A percentile compares a stretch with the other conserved stretches of the same genome.
Conservation (phyloP, 2,329 filamentous ascomycete genomes). For the Fusarium guadeloupense region DNA sequence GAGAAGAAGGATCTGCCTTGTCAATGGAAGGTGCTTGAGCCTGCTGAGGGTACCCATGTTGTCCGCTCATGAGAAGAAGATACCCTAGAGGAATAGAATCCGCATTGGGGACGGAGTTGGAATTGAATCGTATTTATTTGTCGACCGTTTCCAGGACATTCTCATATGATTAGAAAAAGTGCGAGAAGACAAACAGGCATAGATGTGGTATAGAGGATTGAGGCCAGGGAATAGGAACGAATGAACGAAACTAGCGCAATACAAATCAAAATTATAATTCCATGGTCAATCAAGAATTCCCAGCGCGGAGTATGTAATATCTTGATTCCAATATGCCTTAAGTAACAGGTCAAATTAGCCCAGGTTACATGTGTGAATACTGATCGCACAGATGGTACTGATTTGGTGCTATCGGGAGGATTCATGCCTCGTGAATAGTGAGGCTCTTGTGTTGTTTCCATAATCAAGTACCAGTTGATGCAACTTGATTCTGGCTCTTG, state of each 20-base stretch:
- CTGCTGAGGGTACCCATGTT: conserved; percentile 75
- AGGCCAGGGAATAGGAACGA: background rate
- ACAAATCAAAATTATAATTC: background rate
- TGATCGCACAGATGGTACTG: too few species aligned
- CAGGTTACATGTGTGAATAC: too few species aligned
- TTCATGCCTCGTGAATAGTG: too few species aligned
- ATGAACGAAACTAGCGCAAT: conserved; percentile 10
- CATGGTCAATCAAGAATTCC: too few species aligned
- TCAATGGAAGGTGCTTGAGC: conserved; percentile 87
- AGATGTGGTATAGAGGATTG: background rate
- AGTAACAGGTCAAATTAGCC: too few species aligned
- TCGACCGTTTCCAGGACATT: conserved; percentile 1
- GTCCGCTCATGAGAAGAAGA: conserved; percentile 45
- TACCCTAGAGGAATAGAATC: background rate
- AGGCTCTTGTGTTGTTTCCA: too few species aligned
- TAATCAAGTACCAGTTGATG: too few species aligned
- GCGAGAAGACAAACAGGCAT: background rate
- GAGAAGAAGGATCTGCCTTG: conserved; percentile 75
- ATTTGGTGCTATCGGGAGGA: too few species aligned
- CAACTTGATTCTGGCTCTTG: too few species aligned
- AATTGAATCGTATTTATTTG: conserved; percentile 11
- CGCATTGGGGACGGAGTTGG: conserved; percentile 1
- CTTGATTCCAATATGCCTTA: too few species aligned
- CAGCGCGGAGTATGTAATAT: too few species aligned
- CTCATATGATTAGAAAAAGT: background rate